Conservation (phyloP, 495 filamentous ascomycete species). For the Penicillium desertorum region DNA sequence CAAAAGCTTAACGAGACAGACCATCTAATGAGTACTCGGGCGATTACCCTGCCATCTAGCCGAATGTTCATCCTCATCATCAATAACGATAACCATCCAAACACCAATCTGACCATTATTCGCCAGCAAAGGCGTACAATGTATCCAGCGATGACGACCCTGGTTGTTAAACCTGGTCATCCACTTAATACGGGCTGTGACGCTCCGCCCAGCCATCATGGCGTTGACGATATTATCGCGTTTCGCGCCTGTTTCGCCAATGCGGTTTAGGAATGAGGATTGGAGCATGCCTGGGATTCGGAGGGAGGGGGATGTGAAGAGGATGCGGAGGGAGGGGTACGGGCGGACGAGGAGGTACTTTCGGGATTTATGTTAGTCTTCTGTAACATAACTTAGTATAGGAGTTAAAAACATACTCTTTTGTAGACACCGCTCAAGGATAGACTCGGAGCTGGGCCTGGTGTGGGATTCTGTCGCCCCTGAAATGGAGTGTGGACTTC, state of each 20-base stretch:
- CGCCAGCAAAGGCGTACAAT: slow-evolving; percentile 60
- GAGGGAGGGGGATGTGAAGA: slow-evolving; percentile 62
- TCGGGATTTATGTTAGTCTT: not conserved
- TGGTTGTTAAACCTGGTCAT: slow-evolving; percentile 42
- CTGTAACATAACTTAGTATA: not conserved
- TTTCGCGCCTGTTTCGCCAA: slow-evolving; percentile 52
- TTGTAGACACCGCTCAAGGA: slow-evolving; percentile 48
- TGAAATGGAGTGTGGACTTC: not conserved
- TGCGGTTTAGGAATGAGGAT: slow-evolving; percentile 55
- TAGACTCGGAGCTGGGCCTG: slow-evolving; percentile 4
- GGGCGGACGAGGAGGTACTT: slow-evolving; percentile 62
- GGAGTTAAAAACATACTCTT: slow-evolving; percentile 30
- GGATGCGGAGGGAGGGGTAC: slow-evolving; percentile 57
- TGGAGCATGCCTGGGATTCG: slow-evolving; percentile 58
- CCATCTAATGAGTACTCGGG: slow-evolving; percentile 4
- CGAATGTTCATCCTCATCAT: slow-evolving; percentile 38
- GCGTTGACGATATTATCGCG: slow-evolving; percentile 57
- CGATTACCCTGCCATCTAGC: slow-evolving; percentile 17
- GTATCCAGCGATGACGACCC: slow-evolving; percentile 56
- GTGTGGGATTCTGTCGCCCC: not conserved
- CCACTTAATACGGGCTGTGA: slow-evolving; percentile 66
- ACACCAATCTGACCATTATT: slow-evolving; percentile 58
- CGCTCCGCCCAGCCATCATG: slow-evolving; percentile 57
- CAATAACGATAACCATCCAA: slow-evolving; percentile 63
- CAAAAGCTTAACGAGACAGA: not conserved